phyloP scores from a whole-genome alignment of 805 yeast species.

The Candida sithepensis region DNA sequence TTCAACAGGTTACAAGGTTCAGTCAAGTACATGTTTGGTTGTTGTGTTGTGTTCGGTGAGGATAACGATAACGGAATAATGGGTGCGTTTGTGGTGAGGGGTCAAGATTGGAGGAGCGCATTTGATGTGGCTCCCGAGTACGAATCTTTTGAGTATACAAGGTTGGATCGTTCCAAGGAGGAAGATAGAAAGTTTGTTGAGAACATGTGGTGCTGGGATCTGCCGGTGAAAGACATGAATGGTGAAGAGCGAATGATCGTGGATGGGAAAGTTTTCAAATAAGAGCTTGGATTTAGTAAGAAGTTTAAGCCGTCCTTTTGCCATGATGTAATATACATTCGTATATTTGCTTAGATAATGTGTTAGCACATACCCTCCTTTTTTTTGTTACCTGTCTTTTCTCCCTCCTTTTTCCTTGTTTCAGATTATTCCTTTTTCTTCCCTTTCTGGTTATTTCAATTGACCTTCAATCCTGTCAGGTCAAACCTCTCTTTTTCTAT shows the following conservation, averaged over 20 bases:
- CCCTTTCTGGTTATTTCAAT: no score
- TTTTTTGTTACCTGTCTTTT: no score
- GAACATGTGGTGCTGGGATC: slow-evolving; percentile 98
- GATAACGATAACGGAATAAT: slow-evolving; percentile 97
- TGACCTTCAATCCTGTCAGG: no score
- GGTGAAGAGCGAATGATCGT: slow-evolving; percentile 85
- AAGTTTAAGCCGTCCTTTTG: no score
- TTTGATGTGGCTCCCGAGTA: slow-evolving; percentile 99
- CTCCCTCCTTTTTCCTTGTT: no score
- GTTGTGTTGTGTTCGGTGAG: slow-evolving; percentile 94
- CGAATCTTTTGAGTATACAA: slow-evolving; percentile 86
- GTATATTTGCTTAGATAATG: no score
- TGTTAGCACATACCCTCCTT: no score
- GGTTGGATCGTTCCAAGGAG: slow-evolving; percentile 74
- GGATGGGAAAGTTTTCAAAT: slow-evolving; percentile 97
- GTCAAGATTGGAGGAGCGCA: slow-evolving; percentile 87
- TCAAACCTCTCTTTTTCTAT: no score
- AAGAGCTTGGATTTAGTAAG: no score
- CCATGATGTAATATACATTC: no score
- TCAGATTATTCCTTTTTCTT: no score
- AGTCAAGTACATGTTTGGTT: slow-evolving; percentile 90
- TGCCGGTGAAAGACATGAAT: slow-evolving; percentile 76
- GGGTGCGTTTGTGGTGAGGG: slow-evolving; percentile 94
- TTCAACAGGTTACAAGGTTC: slow-evolving; percentile 92
- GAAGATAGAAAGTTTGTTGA: slow-evolving; percentile 77